These are phyloP conservation scores for Volutella citrinella DNA, from an alignment of 2,329 filamentous ascomycete species.

Conservation along the genomic window DNA sequence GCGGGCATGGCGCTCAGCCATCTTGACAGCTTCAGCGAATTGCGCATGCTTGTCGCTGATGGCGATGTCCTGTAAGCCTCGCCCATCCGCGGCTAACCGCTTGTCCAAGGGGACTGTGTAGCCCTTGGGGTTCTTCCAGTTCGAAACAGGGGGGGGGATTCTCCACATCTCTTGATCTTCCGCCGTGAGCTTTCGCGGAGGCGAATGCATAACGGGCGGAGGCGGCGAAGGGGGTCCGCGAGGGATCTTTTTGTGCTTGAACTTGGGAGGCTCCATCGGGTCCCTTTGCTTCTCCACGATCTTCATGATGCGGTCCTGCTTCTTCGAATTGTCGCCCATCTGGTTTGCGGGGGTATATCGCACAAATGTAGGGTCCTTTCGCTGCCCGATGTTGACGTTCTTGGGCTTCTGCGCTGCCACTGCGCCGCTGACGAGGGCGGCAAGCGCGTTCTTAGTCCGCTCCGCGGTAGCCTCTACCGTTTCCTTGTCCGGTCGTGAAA, in stretches of 20 bases:
- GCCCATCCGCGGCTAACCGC: constrained; percentile 87
- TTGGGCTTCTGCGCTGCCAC: constrained; percentile 94
- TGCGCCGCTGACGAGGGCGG: constrained; percentile 77
- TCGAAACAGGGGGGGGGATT: constrained; percentile 81
- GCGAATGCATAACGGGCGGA: constrained; percentile 91
- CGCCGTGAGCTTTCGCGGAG: constrained; percentile 89
- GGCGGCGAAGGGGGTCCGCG: constrained; percentile 89
- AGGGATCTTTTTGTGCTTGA: constrained; percentile 98
- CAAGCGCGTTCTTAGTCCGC: constrained; percentile 82
- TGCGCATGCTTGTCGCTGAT: constrained; percentile 99
- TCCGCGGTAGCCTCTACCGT: constrained; percentile 82
- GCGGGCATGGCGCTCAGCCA: constrained; percentile 88
- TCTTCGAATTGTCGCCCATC: constrained; percentile 84
- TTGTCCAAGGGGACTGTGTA: constrained; percentile 97
- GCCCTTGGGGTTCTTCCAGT: constrained; percentile 99
- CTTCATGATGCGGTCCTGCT: constrained; percentile 96
- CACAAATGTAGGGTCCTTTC: constrained; percentile 88
- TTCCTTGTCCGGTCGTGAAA: constrained; percentile 81
- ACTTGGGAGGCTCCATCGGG: constrained; percentile 95
- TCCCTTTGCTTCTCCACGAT: constrained; percentile 93
- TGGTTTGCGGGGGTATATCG: constrained; percentile 94
- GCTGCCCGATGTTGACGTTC: constrained; percentile 78
- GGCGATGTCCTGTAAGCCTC: constrained; percentile 85
- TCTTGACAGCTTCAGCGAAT: constrained; percentile 90
- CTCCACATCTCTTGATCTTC: constrained; percentile 98